Evolutionary conservation across 225 moss, liverwort and hornwort genomes (phyloP).

Genomic region (Physcomitrellopsis africana): DNA sequence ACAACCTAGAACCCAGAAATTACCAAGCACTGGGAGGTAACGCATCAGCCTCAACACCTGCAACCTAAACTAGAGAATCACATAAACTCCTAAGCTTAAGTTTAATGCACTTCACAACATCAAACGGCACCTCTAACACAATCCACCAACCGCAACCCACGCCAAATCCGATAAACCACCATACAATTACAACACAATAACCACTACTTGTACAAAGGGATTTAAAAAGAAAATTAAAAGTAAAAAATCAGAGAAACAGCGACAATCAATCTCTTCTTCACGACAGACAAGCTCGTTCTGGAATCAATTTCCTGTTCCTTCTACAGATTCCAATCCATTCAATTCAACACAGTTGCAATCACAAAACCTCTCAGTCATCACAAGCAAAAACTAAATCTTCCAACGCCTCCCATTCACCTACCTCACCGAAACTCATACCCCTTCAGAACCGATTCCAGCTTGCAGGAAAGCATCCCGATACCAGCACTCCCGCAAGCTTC

Average conservation of each 20-base stretch:
- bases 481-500: not conserved
- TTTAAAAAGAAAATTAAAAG: no score
- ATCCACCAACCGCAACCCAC: slow-evolving; percentile 15
- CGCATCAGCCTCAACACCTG: slow-evolving; percentile 16
- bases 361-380: slow-evolving; percentile 16
- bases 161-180: not conserved
- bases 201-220: slow-evolving; percentile 4
- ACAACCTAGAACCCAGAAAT: slow-evolving; percentile 24
- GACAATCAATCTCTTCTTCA: slow-evolving; percentile 11
- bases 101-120: slow-evolving; percentile 22
- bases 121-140: slow-evolving; percentile 16
- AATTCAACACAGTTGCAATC: slow-evolving; percentile 23
- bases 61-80: slow-evolving; percentile 13
- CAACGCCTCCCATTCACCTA: slow-evolving; percentile 34
- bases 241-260: not conserved
- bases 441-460: slow-evolving; percentile 16
- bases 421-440: slow-evolving; percentile 14
- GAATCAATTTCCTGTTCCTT: slow-evolving; percentile 23
- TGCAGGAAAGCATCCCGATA: not conserved
- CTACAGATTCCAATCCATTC: slow-evolving; percentile 30
- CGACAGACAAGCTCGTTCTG: not conserved
- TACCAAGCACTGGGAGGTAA: not conserved
- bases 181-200: not conserved
- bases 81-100: not conserved
- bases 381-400: slow-evolving; percentile 14